Conservation (phyloP, 768 basidiomycete species). For the Lactarius hatsudake region DNA sequence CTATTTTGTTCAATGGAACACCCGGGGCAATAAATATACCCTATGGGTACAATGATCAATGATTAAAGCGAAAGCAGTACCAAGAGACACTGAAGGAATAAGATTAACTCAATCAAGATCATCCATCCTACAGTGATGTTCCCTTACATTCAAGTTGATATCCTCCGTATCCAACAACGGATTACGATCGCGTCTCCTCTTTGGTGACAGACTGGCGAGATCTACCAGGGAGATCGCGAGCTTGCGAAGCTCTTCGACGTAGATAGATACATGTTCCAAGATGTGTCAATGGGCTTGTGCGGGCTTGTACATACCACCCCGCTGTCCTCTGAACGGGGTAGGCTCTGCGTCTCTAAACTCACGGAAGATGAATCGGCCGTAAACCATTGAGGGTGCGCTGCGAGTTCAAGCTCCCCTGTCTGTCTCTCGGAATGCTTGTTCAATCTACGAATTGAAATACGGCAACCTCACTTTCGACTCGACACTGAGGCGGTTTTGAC, state of each 20-base stretch:
- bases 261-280: conserved; percentile 82
- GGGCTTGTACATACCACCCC: not conserved
- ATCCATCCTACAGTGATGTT: no score
- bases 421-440: not conserved
- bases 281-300: conserved; percentile 47
- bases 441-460: conserved; percentile 66
- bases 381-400: conserved; percentile 88
- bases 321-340: conserved; percentile 49
- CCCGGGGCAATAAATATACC: no score
- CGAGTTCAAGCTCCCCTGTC: not conserved
- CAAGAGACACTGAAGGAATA: no score
- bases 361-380: conserved; percentile 98
- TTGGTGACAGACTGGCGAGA: conserved; percentile 96
- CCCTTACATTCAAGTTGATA: no score
- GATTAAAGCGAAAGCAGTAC: no score
- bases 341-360: conserved; percentile 93
- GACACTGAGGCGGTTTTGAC: conserved; percentile 86
- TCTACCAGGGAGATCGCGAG: conserved; percentile 96
- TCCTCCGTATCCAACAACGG: conserved; percentile 31
- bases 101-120: no score
- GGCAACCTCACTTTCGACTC: conserved; percentile 90
- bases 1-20: no score
- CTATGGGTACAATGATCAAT: no score
- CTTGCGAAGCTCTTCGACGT: conserved; percentile 89
- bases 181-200: conserved; percentile 95